Conservation (phyloP, 208 protist species). For the Leishmania turanica region DNA sequence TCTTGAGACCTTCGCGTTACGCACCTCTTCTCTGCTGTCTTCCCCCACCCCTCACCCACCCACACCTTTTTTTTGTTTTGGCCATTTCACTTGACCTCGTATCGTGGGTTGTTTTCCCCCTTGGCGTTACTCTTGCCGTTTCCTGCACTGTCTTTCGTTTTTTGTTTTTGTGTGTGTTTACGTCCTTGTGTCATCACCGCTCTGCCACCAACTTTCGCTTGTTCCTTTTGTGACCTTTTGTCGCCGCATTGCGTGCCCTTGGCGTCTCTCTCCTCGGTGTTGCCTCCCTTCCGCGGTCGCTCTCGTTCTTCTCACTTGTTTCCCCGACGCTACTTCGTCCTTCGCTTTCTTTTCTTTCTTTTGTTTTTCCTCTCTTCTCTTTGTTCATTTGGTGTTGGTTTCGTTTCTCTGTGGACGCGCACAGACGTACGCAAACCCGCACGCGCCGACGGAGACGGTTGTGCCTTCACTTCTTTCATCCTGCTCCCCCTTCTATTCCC, state of each 20-base stretch:
- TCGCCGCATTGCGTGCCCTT: background rate
- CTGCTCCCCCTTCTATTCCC: background rate
- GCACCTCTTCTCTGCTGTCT: background rate
- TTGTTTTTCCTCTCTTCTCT: background rate
- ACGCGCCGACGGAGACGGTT: background rate
- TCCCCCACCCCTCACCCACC: too few relatives aligned
- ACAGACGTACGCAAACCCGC: background rate
- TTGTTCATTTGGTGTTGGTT: background rate
- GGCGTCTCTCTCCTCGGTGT: background rate
- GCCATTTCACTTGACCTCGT: background rate
- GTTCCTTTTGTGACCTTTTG: background rate
- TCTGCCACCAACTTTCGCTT: background rate
- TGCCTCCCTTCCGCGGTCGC: background rate
- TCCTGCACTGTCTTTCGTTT: background rate
- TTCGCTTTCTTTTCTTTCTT: background rate
- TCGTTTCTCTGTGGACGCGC: background rate
- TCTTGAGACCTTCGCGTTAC: background rate
- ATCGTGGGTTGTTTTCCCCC: background rate
- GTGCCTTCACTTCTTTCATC: background rate
- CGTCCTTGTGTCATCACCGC: background rate
- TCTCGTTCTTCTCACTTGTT: background rate
- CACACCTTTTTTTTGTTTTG: too few relatives aligned
- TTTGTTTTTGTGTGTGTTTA: background rate
- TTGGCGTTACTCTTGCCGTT: background rate
- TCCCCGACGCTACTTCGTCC: background rate